A percentile compares a stretch with the other conserved stretches of the same genome.
Conservation (phyloP, 1,139 yeast species). For the Kurtzmaniella quercitrusa region DNA sequence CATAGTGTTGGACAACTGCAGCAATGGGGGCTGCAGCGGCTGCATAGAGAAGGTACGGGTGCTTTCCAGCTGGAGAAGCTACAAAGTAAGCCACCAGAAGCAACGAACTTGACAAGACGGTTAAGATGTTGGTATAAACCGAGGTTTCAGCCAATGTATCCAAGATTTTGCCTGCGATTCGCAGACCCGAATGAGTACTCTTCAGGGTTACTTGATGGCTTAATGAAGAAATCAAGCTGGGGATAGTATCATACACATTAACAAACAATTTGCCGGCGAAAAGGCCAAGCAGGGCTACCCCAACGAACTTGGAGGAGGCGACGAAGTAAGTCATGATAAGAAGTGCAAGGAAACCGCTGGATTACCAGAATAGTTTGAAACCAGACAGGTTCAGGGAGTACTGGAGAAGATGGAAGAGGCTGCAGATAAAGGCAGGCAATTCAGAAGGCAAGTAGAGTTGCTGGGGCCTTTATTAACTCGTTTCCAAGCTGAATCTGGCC, state of each 20-base stretch:
- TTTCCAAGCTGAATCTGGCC: too few species aligned
- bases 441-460: too few species aligned
- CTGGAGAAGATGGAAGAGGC: too few species aligned
- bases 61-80: conserved; percentile 43
- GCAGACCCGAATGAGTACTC: neutral
- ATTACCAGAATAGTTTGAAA: too few species aligned
- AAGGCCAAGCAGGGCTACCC: conserved; percentile 50
- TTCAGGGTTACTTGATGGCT: conserved; percentile 8
- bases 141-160: conserved; percentile 9
- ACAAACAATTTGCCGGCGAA: conserved; percentile 38
- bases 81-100: conserved; percentile 39
- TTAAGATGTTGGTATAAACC: conserved; percentile 18
- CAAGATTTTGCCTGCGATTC: conserved; percentile 7
- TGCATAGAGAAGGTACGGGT: conserved; percentile 55
- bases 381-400: too few species aligned
- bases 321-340: conserved; percentile 31
- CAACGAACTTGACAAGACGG: conserved; percentile 27
- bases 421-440: too few species aligned
- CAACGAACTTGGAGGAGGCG: conserved; percentile 46
- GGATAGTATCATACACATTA: conserved; percentile 33
- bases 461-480: too few species aligned
- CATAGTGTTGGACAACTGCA: conserved; percentile 21
- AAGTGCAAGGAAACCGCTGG: too few species aligned
- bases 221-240: conserved; percentile 30
- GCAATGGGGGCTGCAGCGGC: conserved; percentile 46